Conservation (phyloP, 805 yeast genomes). For the Saturnispora galanensis region DNA sequence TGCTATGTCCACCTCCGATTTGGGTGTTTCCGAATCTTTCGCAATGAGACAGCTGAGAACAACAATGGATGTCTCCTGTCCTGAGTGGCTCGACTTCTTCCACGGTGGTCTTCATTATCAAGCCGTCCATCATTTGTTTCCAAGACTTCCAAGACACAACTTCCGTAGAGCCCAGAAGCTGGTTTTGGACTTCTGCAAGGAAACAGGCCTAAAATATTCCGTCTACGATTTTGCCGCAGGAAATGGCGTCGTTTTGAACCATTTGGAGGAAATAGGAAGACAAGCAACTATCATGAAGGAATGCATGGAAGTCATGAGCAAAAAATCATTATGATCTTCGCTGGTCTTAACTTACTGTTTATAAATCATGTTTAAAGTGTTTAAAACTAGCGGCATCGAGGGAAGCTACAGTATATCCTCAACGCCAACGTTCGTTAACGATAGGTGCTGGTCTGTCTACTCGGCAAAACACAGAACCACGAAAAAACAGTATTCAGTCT, state of each 20-base stretch:
- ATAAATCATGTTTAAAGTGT: slow-evolving; percentile 40
- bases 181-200: slow-evolving; percentile 65
- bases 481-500: slow-evolving; percentile 64
- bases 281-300: slow-evolving; percentile 72
- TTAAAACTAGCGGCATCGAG: slow-evolving; percentile 51
- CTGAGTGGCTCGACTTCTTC: slow-evolving; percentile 81
- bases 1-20: slow-evolving; percentile 86
- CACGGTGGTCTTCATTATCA: slow-evolving; percentile 93
- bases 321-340: neutral
- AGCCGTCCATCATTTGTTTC: slow-evolving; percentile 83
- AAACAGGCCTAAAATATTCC: slow-evolving; percentile 68
- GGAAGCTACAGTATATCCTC: slow-evolving; percentile 59
- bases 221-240: slow-evolving; percentile 81
- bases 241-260: slow-evolving; percentile 57
- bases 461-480: slow-evolving; percentile 68
- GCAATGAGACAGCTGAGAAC: slow-evolving; percentile 76
- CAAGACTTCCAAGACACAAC: slow-evolving; percentile 82
- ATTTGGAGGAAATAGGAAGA: slow-evolving; percentile 63
- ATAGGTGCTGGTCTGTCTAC: slow-evolving; percentile 77
- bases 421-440: slow-evolving; percentile 52
- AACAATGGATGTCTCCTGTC: slow-evolving; percentile 93
- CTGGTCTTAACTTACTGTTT: neutral
- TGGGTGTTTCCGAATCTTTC: slow-evolving; percentile 73
- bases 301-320: slow-evolving; percentile 50
- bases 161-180: slow-evolving; percentile 63